Evolutionary conservation across 2,329 filamentous ascomycete species (phyloP).

Genomic region (Mariannaea sp.): DNA sequence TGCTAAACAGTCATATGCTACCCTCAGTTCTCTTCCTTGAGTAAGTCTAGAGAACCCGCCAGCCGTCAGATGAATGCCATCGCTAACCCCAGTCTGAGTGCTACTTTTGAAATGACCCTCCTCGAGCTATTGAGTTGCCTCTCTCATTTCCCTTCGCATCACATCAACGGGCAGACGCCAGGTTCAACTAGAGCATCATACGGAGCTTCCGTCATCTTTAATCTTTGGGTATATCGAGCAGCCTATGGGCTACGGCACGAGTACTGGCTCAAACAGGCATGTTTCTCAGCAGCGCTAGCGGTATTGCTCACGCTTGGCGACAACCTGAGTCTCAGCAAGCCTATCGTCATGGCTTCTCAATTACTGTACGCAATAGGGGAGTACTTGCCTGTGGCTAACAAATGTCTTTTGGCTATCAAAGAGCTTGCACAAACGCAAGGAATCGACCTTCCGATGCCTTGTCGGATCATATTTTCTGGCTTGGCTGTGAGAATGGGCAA

Average conservation of each 20-base stretch:
- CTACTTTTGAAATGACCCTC: neutral
- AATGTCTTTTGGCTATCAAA: neutral
- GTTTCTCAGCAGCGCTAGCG: neutral
- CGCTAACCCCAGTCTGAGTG: neutral
- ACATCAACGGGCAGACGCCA: neutral
- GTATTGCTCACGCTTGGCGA: neutral
- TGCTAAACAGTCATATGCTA: neutral
- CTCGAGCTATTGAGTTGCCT: neutral
- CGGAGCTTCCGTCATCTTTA: conserved; percentile 19
- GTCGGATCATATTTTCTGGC: neutral
- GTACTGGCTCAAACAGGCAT: conserved; percentile 25
- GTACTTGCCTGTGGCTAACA: conserved; percentile 7
- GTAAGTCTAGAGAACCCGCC: neutral
- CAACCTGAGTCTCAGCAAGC: neutral
- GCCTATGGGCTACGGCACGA: conserved; percentile 31
- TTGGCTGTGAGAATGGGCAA: neutral
- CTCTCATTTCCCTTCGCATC: neutral
- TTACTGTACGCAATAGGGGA: conserved; percentile 4
- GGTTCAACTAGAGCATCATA: conserved; percentile 6
- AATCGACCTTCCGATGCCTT: neutral
- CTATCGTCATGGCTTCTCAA: conserved; percentile 13
- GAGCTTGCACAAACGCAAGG: neutral
- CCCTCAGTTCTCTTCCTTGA: neutral
- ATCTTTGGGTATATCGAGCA: conserved; percentile 35
- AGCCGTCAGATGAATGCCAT: neutral